phyloP scores from a whole-genome alignment of 768 basidiomycete genomes.

The Hirschioporus abietinus region DNA sequence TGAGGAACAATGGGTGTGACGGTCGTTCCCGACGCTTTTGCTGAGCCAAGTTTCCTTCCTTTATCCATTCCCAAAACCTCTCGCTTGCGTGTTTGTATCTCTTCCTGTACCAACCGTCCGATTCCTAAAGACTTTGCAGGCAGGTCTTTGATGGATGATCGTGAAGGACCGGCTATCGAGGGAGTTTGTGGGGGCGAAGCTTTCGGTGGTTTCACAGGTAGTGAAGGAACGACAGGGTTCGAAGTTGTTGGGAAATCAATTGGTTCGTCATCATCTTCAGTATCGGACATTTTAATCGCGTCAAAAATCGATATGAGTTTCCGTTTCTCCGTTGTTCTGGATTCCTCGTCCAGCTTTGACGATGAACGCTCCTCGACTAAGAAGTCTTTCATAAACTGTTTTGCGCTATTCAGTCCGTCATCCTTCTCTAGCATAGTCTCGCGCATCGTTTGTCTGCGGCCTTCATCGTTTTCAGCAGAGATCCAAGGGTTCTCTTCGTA shows the following conservation, averaged over 20 bases:
- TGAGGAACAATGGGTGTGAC: neutral
- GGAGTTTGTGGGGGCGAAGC: neutral
- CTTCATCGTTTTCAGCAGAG: neutral
- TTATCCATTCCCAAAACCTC: slow-evolving; percentile 38
- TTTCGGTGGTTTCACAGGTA: neutral
- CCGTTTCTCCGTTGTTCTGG: neutral
- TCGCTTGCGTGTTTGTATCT: slow-evolving; percentile 40
- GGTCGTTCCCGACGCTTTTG: neutral
- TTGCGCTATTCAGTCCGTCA: neutral
- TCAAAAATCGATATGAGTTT: neutral
- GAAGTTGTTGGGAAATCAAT: neutral
- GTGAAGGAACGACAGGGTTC: slow-evolving; percentile 1
- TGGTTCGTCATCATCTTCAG: slow-evolving; percentile 22
- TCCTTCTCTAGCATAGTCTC: neutral
- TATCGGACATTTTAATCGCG: slow-evolving; percentile 18
- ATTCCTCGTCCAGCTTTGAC: neutral
- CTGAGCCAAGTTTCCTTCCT: slow-evolving; percentile 1
- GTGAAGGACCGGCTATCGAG: neutral
- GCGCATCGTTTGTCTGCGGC: neutral
- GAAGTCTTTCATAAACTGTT: slow-evolving; percentile 1
- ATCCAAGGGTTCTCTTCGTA: neutral
- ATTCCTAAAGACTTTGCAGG: slow-evolving; percentile 18
- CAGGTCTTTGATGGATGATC: neutral
- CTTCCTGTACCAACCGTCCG: slow-evolving; percentile 35
- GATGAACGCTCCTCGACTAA: neutral